Base-by-base conservation (phyloP, 2,329 filamentous ascomycete genomes). In the Pseudogymnoascus sp. region DNA sequence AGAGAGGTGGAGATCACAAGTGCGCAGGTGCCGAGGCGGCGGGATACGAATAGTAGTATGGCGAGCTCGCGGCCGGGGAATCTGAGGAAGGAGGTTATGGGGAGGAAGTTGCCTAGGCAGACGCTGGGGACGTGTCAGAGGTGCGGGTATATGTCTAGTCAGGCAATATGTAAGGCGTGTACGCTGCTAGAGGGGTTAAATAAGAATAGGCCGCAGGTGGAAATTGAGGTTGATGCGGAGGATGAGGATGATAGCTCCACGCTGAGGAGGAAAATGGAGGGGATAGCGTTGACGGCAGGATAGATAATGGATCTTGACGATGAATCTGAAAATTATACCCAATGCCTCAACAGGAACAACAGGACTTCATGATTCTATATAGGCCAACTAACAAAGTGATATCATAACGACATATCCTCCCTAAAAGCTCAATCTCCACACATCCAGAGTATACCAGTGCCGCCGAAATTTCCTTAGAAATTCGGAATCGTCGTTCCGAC, bases 71-170 rank as follows among this genome's bases (percentile, higher is more conserved):
- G 67, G 73, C 70, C 64, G 64, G 61, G 71, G 65, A 61, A 63
- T 59, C 25, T 49, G 43, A 70, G 67, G 64, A 68, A 71, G 67
- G 66, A 72, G 63, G 38, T 40, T 40, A 42, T 67, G 67, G 34
- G 72, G 12, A 65, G 72, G 60, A 78, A 77, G 66, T 66, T 76
- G 9, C 77, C 82, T n/a, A 82, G 85, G 70, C 90, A 93, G 74
- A 87, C 87, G 12, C 83, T 97, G 68, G 91, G 93, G 1, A 88
- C 87, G 67, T 99, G 95, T 72, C 85, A 88, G 71, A 88, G 85
- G 61, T 99, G 95, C 70, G 95, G 95, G 12, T 99, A 97, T 74
- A 89, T 99, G 75, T 96, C 95, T 1, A 97, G 93, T 70, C 95
- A 99, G 75, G 84, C 85, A 31, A 85, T 97, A 40, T 99, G 95